Base-by-base conservation (phyloP, 1,284 basidiomycete species). In the Neotropicomus parvogracilis region DNA sequence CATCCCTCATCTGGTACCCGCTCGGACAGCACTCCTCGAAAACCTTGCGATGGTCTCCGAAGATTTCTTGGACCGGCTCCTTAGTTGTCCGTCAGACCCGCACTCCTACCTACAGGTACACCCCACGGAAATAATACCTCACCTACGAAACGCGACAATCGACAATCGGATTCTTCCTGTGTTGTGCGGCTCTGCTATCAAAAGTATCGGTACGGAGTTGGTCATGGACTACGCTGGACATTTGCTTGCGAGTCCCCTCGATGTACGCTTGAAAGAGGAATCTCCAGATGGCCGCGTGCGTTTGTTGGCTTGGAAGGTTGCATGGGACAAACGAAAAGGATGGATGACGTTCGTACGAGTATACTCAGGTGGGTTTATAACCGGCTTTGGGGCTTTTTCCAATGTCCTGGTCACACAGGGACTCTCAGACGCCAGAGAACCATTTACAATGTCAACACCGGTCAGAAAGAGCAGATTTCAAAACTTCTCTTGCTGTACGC, bases 271-370 rank as follows among this genome's bases (percentile, higher is more conserved):
- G 41, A 68, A 74, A 27, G 57, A 57, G 5, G 74, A 77, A 40
- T 63, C 61, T 11, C 59, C 67, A 29, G 78, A 79, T 52, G 63
- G 74, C 2, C 79, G 81, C 0, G 62, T 86, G 17, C 80, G 79
- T 24, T 66, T 85, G 56, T 72, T 95, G 19, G 91, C 89, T 1
- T 95, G 92, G 88, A 95, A 95, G 64, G 91, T 95, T 16, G 77
- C 75, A 20, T 93, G 88, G 86, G 89, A 94, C 64, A 84, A 83
- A 54, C 80, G 79, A 51, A 80, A 78, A 54, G 91, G 91, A 13
- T 94, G 91, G 81, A 90, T 93, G 82, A 94, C 91, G 0, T 95
- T 92, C 62, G 84, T 95, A 29, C 77, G 91, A 20, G 79, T 95
- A 19, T 95, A 95, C 63, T 91, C 91, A 46, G 91, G 91, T 84